Evolutionary conservation across 2,329 filamentous ascomycete genomes (phyloP), one percentile per base, ranked within the genome.

Genomic region (Aspergillus sp.): DNA sequence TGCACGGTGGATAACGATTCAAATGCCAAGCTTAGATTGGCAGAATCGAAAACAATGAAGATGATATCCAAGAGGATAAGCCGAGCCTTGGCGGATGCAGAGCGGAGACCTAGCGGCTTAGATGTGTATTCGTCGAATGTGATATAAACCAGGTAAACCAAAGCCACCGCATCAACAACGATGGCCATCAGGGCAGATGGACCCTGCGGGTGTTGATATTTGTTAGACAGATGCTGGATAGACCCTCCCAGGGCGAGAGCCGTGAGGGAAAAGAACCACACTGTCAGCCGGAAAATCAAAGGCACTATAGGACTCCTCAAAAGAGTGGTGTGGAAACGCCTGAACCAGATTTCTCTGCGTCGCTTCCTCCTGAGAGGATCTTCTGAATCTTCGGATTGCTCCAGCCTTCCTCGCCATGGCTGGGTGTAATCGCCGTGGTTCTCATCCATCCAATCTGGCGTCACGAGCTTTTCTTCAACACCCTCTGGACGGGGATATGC

Each of bases 41-140:
- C 90, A 4, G 90, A 90, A 66, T 95, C 91, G 71, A 98, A 95
- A 34, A 97, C 90, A 59, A 98, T 95, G 64, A 98, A 98, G 59
- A 96, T 84, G 4, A 98, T 76, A 67, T 98, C 93, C 45, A 95
- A 79, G 43, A 98, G 81, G 47, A 97, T 87, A 39, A 98, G 80
- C 10, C 87, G 82, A 52, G 95, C 86, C 65, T 98, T 98, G 39
- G 88, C 85, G 44, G 83, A 83, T 7, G 89, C 83, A 6, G 83
- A 84, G 35, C 94, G 86, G 47, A 98, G 73, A 1, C 93, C 93
- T 13, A 98, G 74, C 19, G 94, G 93, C 63, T 94, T 94, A 28
- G 89, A 88, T 5, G 88, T 93, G 69, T 96, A 97, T 70, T 98
- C 93, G 62, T 98, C 93, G 71, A 85, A 95, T 26, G 90, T 94